phyloP scores from a whole-genome alignment of 1,284 basidiomycete species.

The Trichosporon coremiiforme region DNA sequence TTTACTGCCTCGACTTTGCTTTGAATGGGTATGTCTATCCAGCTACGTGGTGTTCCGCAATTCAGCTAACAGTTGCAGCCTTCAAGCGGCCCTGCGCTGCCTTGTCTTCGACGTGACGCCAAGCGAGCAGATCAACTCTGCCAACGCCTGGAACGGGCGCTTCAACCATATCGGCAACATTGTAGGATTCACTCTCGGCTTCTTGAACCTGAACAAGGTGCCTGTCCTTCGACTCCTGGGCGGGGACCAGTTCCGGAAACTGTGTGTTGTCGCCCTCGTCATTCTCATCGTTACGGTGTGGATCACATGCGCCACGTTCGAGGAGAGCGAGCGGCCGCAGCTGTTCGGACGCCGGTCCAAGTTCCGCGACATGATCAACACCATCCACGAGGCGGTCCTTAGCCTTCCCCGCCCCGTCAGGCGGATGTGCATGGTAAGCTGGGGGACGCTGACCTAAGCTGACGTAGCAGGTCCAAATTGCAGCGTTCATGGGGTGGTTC shows the following conservation, averaged over 20 bases:
- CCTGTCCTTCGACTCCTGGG: constrained; percentile 78
- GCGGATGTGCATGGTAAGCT: constrained; percentile 76
- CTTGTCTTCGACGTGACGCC: constrained; percentile 87
- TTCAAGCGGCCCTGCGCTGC: constrained; percentile 90
- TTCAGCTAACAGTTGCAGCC: constrained; percentile 55
- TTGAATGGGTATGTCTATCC: constrained; percentile 65
- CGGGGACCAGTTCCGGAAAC: constrained; percentile 92
- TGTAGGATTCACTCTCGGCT: constrained; percentile 88
- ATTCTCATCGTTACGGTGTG: constrained; percentile 79
- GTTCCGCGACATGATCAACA: constrained; percentile 66
- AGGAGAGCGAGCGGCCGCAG: constrained; percentile 68
- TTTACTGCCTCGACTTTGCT: constrained; percentile 92
- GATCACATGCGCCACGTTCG: constrained; percentile 79
- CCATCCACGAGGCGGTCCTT: constrained; percentile 72
- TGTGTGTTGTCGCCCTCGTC: constrained; percentile 81
- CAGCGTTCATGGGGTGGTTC: constrained; percentile 68
- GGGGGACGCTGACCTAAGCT: not conserved
- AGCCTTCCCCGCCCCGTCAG: constrained; percentile 79
- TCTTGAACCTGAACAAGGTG: constrained; percentile 75
- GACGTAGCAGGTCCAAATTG: constrained; percentile 53
- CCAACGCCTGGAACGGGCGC: constrained; percentile 97
- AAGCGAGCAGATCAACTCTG: constrained; percentile 79
- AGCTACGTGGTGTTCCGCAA: not conserved
- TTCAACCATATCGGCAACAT: constrained; percentile 96
- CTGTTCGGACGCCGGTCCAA: constrained; percentile 51